A percentile compares a stretch with the other conserved stretches of the same genome.
Conservation (phyloP, 148 eudicot species). For the Rhododendron mucronatum region DNA sequence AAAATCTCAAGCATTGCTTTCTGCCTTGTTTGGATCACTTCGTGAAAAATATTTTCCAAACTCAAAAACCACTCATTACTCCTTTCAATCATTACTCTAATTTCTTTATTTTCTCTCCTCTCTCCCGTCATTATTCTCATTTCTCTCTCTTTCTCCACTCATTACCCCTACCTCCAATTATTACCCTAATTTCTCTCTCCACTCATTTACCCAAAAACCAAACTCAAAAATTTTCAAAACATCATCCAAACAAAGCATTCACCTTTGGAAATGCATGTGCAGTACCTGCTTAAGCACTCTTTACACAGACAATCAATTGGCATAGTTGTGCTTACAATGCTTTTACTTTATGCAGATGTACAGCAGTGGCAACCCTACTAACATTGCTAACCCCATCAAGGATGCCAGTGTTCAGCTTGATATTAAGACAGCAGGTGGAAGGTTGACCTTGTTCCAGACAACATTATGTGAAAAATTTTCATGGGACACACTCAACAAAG, state of each 20-base stretch:
- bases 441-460: constrained; percentile 72
- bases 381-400: constrained; percentile 88
- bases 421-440: constrained; percentile 74
- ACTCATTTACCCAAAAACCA: too few species aligned
- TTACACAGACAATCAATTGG: not conserved
- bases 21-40: too few species aligned
- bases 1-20: not conserved
- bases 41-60: too few species aligned
- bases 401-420: constrained; percentile 92
- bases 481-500: constrained; percentile 50
- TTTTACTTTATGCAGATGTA: constrained; percentile 66
- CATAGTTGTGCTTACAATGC: constrained; percentile 3
- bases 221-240: too few species aligned
- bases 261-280: not conserved
- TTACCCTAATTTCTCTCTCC: too few species aligned
- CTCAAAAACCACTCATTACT: too few species aligned
- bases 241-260: not conserved
- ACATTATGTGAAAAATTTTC: constrained; percentile 66
- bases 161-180: too few species aligned
- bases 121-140: too few species aligned
- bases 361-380: constrained; percentile 98
- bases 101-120: too few species aligned
- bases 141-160: too few species aligned
- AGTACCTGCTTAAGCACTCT: not conserved
- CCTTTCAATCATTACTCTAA: too few species aligned